phyloP scores from a whole-genome alignment of 305 asterid genomes.

The Solanum chacoense region DNA sequence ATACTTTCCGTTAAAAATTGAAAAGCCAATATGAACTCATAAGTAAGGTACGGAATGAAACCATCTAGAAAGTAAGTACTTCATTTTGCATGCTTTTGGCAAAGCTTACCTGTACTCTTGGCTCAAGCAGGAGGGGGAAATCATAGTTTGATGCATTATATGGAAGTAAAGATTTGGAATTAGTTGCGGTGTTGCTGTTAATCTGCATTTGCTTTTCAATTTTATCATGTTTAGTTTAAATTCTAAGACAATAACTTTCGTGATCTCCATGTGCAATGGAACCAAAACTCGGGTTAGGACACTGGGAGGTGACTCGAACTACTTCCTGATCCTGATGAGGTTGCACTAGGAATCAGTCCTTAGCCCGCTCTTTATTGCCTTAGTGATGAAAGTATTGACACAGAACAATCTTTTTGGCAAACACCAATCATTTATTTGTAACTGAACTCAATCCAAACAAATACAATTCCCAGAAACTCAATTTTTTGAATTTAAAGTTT shows the following conservation, averaged over 20 bases:
- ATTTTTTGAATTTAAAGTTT: not conserved
- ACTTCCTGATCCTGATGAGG: not conserved
- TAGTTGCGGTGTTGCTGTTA: not conserved
- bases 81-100: not conserved
- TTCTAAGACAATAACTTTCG: not conserved
- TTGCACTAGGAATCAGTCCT: not conserved
- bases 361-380: not conserved
- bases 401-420: not conserved
- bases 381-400: not conserved
- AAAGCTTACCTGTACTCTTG: not conserved
- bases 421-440: not conserved
- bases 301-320: not conserved
- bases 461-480: not conserved
- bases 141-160: not conserved
- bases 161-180: not conserved
- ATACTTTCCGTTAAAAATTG: slow-evolving; percentile 46
- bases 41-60: not conserved
- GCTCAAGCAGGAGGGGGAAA: not conserved
- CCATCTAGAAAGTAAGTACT: not conserved
- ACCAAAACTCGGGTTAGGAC: not conserved
- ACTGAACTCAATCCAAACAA: not conserved
- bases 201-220: not conserved
- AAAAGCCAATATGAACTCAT: not conserved
- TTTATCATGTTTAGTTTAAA: not conserved
- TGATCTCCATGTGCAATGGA: not conserved